Percentiles rank a stretch among this genome's conserved stretches.
phyloP scores from a whole-genome alignment of 163 green algal genomes.

The Picocystis sp. region DNA sequence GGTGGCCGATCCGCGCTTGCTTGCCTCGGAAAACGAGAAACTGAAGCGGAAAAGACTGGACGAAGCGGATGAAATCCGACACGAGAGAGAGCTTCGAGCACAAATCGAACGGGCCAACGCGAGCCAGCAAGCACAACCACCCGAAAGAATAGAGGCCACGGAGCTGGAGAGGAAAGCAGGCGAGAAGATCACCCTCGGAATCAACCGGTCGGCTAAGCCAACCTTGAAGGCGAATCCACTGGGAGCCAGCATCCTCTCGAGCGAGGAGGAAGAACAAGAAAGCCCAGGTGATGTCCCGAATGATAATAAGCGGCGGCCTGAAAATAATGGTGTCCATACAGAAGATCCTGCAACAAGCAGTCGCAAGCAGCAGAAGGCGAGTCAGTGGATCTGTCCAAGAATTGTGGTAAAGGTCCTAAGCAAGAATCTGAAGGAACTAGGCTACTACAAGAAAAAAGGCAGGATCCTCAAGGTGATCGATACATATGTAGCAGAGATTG shows the following conservation, averaged over 20 bases:
- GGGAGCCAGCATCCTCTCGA: no score
- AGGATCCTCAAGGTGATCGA: conserved; percentile 51
- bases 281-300: not conserved
- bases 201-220: not conserved
- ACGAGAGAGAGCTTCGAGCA: conserved; percentile 1
- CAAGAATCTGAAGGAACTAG: conserved; percentile 52
- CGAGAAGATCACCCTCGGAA: not conserved
- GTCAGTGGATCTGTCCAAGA: conserved; percentile 27
- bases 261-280: no score
- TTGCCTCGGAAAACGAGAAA: conserved; percentile 6
- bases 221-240: no score
- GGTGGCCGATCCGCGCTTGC: conserved; percentile 3
- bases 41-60: conserved; percentile 14
- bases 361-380: not conserved
- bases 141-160: not conserved
- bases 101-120: conserved; percentile 1
- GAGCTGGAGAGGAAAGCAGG: conserved; percentile 1
- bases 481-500: conserved; percentile 58
- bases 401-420: conserved; percentile 80
- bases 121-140: not conserved
- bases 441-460: conserved; percentile 88
- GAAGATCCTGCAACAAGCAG: not conserved
- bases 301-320: conserved; percentile 12
- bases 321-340: conserved; percentile 11
- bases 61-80: conserved; percentile 8